Base-by-base conservation (phyloP, 2,329 filamentous ascomycete species). In the Nectriaceae sp. region DNA sequence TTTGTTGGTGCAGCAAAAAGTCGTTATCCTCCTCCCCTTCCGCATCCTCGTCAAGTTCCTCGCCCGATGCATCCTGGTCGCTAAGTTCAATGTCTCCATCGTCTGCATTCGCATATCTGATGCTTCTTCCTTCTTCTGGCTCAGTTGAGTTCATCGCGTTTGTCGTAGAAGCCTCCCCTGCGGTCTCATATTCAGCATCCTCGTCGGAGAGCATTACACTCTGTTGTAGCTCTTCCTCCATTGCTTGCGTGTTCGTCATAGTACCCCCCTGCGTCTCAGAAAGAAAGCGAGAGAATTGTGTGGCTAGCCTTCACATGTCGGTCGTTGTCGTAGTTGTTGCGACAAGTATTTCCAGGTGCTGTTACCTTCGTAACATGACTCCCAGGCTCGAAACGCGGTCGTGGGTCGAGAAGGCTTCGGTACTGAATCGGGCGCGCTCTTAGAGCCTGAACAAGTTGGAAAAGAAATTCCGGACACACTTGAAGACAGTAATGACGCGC, bases 141-240 rank as follows among this genome's bases (percentile, higher is more conserved):
- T 31, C 46, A 20, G 46, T 41, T 1, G 49, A 40, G 1, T 52
- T 50, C 36, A 60, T 57, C n/a, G 55, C 54, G 41, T 63, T 57
- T 21, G 47, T 57, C 31, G 47, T 55, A 33, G 44, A 52, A 42
- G 54, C 55, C 39, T 59, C 61, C 38, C 70, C 70, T n/a, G 55
- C 55, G 13, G 58, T 66, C 42, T 66, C 70, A 46, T 74, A 75
- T 29, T 75, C 73, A 41, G 71, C 73, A 47, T 75, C 75, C 48
- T 79, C 76, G 4, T 79, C 77, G 5, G 77, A 79, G 47, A 76
- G 70, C 55, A 78, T 69, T 37, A 75, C 75, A 63, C 78, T 81
- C 58, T 80, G 77, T 59, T 82, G 80, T 47, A 81, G 70, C 64
- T 82, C 77, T 50, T 83, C 79, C 62, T 82, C 75, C 69, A 79